Percentiles rank a stretch among this genome's conserved stretches.
Evolutionary conservation across 1,139 yeast genomes (phyloP).

Genomic region (Zygoascus sp.): DNA sequence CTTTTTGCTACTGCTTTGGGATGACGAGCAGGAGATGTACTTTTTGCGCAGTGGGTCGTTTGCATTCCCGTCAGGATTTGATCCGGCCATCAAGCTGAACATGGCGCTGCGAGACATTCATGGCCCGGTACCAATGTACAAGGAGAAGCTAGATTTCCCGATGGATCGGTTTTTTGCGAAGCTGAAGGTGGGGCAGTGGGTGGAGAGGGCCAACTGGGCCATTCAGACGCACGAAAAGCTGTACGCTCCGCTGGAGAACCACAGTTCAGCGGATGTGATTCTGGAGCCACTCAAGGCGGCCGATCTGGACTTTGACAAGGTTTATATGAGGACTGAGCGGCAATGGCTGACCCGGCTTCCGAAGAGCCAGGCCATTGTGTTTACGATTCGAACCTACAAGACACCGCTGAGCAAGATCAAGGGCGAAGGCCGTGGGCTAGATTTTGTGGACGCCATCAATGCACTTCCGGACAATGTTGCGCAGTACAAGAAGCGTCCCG

Average conservation of each 20-base stretch:
- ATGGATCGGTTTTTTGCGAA: slow-evolving; percentile 60
- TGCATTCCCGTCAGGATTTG: slow-evolving; percentile 73
- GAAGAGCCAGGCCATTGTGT: slow-evolving; percentile 48
- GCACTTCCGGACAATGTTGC: slow-evolving; percentile 55
- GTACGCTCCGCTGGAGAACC: slow-evolving; percentile 50
- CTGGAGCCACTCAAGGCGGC: slow-evolving; percentile 40
- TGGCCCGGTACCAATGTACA: slow-evolving; percentile 60
- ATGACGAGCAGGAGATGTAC: slow-evolving; percentile 54
- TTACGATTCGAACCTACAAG: slow-evolving; percentile 61
- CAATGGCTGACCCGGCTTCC: slow-evolving; percentile 60
- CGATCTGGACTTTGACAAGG: slow-evolving; percentile 51
- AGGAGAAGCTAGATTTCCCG: slow-evolving; percentile 48
- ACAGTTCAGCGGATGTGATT: slow-evolving; percentile 35
- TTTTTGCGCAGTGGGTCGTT: slow-evolving; percentile 59
- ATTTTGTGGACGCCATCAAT: slow-evolving; percentile 54
- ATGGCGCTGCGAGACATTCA: slow-evolving; percentile 43
- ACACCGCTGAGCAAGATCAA: slow-evolving; percentile 55
- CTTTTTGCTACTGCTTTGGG: slow-evolving; percentile 53
- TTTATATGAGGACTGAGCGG: slow-evolving; percentile 57
- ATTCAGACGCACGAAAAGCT: slow-evolving; percentile 52
- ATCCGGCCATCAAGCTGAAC: slow-evolving; percentile 52
- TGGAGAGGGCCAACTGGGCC: slow-evolving; percentile 59
- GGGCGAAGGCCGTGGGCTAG: slow-evolving; percentile 41
- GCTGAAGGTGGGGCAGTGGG: slow-evolving; percentile 48
- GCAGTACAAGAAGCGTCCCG: slow-evolving; percentile 53